Percentiles rank a stretch among this genome's conserved stretches.
phyloP scores from a whole-genome alignment of 306 rosid species.

The Prunus armeniaca region DNA sequence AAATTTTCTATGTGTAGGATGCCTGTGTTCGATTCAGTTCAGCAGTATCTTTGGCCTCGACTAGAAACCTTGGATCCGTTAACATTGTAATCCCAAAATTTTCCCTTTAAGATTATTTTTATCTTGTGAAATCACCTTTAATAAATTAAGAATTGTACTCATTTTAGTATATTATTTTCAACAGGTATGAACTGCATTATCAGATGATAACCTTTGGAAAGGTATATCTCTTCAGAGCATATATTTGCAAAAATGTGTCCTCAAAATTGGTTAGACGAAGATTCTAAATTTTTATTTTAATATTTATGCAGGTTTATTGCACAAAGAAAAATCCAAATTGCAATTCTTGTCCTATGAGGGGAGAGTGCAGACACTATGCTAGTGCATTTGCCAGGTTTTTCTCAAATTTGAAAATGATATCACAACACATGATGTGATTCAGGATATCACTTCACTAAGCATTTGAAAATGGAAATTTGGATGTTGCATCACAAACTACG shows the following conservation, averaged over 20 bases:
- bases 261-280: neutral
- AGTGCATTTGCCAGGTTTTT: conserved; percentile 57
- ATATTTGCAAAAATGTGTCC: neutral
- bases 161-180: neutral
- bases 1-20: conserved; percentile 34
- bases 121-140: neutral
- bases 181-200: conserved; percentile 75
- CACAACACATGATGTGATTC: neutral
- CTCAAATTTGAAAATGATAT: neutral
- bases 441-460: neutral
- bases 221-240: conserved; percentile 33
- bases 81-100: conserved; percentile 39
- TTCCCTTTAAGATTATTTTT: neutral
- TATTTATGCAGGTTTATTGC: conserved; percentile 57
- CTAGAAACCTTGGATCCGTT: conserved; percentile 36
- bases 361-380: conserved; percentile 48
- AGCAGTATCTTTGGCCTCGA: conserved; percentile 77
- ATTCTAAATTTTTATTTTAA: neutral
- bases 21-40: conserved; percentile 52
- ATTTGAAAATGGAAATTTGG: neutral
- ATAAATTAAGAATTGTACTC: neutral
- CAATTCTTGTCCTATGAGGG: conserved; percentile 63
- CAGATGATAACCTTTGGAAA: conserved; percentile 83
- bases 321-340: conserved; percentile 63
- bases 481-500: neutral